phyloP scores from a whole-genome alignment of 2,329 filamentous ascomycete species.

The Botryotinia calthae region DNA sequence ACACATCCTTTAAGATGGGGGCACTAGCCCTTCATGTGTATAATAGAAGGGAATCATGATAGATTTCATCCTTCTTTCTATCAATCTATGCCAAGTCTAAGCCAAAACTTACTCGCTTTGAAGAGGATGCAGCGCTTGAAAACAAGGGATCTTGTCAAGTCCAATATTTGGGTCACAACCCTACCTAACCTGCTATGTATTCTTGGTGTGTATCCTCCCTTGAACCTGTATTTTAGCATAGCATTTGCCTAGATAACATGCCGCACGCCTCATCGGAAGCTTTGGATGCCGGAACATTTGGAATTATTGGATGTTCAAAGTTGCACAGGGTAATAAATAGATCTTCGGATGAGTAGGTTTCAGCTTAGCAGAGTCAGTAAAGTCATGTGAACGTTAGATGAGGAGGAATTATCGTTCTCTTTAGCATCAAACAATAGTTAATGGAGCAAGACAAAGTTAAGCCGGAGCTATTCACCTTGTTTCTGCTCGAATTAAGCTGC shows the following conservation, averaged over 20 bases:
- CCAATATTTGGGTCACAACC: neutral
- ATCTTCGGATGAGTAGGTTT: neutral
- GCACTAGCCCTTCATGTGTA: neutral
- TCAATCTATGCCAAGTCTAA: neutral
- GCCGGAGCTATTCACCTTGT: neutral
- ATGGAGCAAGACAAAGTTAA: neutral
- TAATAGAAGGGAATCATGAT: neutral
- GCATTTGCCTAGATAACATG: neutral
- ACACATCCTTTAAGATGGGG: neutral
- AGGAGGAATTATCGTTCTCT: neutral
- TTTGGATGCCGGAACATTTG: neutral
- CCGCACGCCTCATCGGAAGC: neutral
- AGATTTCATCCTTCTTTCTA: neutral
- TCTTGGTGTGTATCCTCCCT: neutral
- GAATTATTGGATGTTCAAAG: neutral
- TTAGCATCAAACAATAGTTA: neutral
- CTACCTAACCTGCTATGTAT: neutral
- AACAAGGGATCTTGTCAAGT: neutral
- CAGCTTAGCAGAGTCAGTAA: neutral
- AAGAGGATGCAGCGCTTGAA: neutral
- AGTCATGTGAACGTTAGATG: neutral
- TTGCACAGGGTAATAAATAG: neutral
- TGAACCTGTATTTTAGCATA: neutral
- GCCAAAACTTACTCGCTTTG: neutral
- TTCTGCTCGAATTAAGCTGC: neutral